Percentiles rank a stretch among this genome's conserved stretches.
These are phyloP conservation scores for Mycena epipterygia DNA, from an alignment of 768 basidiomycete species.

Conservation along the genomic window DNA sequence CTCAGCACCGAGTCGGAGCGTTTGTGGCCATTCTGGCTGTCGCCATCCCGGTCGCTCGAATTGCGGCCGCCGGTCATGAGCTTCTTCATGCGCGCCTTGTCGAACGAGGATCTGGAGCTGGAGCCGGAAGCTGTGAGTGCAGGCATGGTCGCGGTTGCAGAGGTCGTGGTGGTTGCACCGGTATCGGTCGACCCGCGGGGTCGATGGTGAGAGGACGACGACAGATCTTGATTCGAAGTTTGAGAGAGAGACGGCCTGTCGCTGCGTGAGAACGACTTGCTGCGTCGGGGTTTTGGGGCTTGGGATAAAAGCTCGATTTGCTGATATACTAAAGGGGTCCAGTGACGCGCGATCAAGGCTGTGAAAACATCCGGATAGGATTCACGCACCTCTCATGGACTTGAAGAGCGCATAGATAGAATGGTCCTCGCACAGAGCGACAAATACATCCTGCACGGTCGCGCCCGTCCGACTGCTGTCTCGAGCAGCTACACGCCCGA, in stretches of 20 bases:
- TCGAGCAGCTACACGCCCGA: conserved; percentile 86
- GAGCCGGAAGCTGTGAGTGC: conserved; percentile 43
- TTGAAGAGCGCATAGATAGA: conserved; percentile 88
- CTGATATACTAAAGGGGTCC: conserved; percentile 70
- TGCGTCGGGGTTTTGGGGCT: conserved; percentile 68
- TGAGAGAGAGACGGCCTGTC: conserved; percentile 63
- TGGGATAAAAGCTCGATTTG: conserved; percentile 82
- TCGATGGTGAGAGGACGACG: conserved; percentile 44
- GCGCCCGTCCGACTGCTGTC: conserved; percentile 87
- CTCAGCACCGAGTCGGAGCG: conserved; percentile 68
- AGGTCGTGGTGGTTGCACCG: conserved; percentile 11
- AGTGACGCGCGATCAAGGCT: conserved; percentile 38
- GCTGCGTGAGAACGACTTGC: conserved; percentile 75
- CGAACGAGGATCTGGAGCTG: conserved; percentile 72
- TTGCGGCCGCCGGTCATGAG: conserved; percentile 58
- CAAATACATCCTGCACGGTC: conserved; percentile 85
- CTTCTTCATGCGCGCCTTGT: conserved; percentile 75
- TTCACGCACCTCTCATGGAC: conserved; percentile 81
- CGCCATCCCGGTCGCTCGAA: conserved; percentile 55
- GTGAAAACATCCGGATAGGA: neutral
- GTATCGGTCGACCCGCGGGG: conserved; percentile 58
- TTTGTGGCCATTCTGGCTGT: conserved; percentile 63
- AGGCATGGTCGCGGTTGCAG: conserved; percentile 41
- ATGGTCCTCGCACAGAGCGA: conserved; percentile 92
- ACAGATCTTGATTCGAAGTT: conserved; percentile 57